Evolutionary conservation across 2,329 filamentous ascomycete species (phyloP), one percentile per base, ranked within the genome.

Genomic region (Fusarium cicatricum): DNA sequence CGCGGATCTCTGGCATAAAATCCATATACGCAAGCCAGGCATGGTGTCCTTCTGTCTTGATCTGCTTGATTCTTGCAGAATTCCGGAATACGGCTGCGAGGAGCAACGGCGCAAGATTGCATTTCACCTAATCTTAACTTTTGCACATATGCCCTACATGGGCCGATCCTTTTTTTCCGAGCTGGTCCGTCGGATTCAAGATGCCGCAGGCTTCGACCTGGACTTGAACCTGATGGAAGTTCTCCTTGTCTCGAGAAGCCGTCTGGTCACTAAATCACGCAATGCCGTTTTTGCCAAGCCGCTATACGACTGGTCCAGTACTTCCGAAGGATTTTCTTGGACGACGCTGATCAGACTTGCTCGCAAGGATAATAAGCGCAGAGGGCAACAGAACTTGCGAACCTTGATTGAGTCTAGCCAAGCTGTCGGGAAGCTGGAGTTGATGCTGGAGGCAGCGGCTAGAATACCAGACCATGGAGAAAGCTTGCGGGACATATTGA

Each of bases 91-190:
- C 8, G 51, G 44, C 6, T 26, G 23, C 16, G 37, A 49, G 10
- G 23, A 11, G 11, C 46, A 52, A 11, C 51, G 47, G 17, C 56
- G 44, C 9, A 21, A 36, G 11, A 46, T 64, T 31, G 41, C 46
- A 10, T 60, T 43, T 29, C 51, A 63, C 9, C 29, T 63, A 10
- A 28, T 64, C 11, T 33, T 64, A 21, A 60, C 55, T 21, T 26
- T 60, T 12, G 60, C 51, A 14, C 17, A 34, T 23, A 23, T 40
- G 14, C 33, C 33, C 5, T 21, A 29, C 15, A 32, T 64, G 14
- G 28, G 33, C 16, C 42, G 15, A 15, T 11, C 10, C 29, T 37
- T 31, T 43, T 64, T 31, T 10, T 3, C 17, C 5, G 11, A 21
- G 11, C 7, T 64, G n/a, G 44, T 45, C 16, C n/a, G n/a, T 32